Evolutionary conservation across 1,284 basidiomycete species (phyloP), one percentile per base, ranked within the genome.

Genomic region (Pseudozyma hubeiensis): DNA sequence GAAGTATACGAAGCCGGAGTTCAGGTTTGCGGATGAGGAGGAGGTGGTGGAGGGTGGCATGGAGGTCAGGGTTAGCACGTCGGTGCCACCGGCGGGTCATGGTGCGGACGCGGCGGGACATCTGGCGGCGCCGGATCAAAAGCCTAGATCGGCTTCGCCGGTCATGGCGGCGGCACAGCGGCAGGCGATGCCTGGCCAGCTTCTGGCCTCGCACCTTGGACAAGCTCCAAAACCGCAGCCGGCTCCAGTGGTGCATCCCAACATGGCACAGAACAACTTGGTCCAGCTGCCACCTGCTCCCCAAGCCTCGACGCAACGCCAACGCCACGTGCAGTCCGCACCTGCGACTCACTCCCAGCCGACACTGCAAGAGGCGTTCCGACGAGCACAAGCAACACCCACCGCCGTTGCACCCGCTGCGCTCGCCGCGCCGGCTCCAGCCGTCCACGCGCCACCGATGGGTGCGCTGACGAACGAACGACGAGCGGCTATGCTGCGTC

Each of bases 1-100:
- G 17, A 71, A 19, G 30, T 59, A 71, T 39, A 66, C 64, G 29
- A 24, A 48, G 45, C 68, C 68, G 1, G 68, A 71, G 40, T 71
- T 71, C 30, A 50, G 57, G 5, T 64, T 46, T 34, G 61, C 61
- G 4, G 66, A 64, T 45, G 39, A n/a, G n/a, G 64, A 24, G 7
- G 35, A 34, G 16, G 17, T 16, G 11, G 17, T 24, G 29, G 4
- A 5, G 7, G 29, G 30, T 7, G 44, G 11, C 0, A 35, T 13
- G 11, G 34, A 40, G 2, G 34, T n/a, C 16, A 33, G 24, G 10
- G 43, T 31, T 9, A 31, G 43, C 19, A 29, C 60, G 17, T 51
- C 53, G 34, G 52, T 19, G n/a, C 45, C 55, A 31, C 11, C 45
- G 29, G 14, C 64, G 7, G 34, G 16, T 41, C 7, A 7, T 16